phyloP scores from a whole-genome alignment of 208 protist species.

The Strigomonas galati region DNA sequence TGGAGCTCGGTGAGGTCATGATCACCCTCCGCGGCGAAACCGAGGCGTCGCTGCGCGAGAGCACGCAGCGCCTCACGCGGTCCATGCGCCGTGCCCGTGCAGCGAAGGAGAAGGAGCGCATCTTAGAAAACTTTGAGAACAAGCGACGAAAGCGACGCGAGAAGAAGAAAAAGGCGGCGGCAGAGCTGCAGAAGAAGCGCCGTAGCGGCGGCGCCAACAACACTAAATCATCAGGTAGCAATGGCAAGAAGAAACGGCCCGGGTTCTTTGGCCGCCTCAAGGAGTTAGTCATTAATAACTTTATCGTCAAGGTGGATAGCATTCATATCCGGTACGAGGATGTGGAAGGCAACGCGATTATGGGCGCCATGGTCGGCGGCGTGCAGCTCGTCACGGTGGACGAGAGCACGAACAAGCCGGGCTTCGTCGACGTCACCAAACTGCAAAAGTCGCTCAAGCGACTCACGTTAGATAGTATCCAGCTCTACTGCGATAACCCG shows the following conservation, averaged over 20 bases:
- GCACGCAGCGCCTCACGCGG: constrained; percentile 27
- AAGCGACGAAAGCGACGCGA: constrained; percentile 29
- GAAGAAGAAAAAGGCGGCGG: constrained; percentile 10
- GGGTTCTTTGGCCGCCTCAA: constrained; percentile 68
- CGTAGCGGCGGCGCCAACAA: constrained; percentile 13
- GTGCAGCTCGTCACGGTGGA: constrained; percentile 80
- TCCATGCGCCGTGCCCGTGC: constrained; percentile 33
- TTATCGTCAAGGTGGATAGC: constrained; percentile 76
- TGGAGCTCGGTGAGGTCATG: constrained; percentile 78
- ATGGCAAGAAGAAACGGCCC: constrained; percentile 4
- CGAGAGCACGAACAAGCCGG: constrained; percentile 53
- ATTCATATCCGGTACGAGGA: constrained; percentile 89
- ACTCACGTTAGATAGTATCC: constrained; percentile 63
- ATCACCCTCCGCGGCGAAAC: constrained; percentile 39
- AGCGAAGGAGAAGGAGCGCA: constrained; percentile 46
- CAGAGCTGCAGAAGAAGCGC: constrained; percentile 19
- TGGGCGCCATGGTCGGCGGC: constrained; percentile 69
- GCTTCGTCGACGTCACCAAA: constrained; percentile 66
- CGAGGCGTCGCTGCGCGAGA: background rate
- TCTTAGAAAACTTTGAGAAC: constrained; percentile 68
- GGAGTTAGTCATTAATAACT: constrained; percentile 87
- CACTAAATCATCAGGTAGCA: no score
- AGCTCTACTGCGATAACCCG: constrained; percentile 86
- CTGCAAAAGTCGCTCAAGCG: constrained; percentile 68
- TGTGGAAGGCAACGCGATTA: constrained; percentile 37